A percentile compares a stretch with the other conserved stretches of the same genome.
Conservation (phyloP, 2,329 filamentous ascomycete genomes). For the Xylariales sp. region DNA sequence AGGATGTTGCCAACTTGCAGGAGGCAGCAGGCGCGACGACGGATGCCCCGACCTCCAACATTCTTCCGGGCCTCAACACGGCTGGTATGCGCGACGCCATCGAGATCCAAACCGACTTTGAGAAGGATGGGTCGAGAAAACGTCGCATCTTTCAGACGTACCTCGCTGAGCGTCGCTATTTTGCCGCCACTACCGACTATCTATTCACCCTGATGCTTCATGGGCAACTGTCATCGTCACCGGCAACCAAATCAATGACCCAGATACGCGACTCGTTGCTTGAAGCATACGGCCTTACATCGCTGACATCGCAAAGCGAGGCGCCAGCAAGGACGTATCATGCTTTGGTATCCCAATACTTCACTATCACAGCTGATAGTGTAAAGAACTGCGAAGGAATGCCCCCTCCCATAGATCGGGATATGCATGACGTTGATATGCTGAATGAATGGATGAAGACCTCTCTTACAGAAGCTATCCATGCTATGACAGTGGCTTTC, state of each 20-base stretch:
- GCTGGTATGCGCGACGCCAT: constrained; percentile 46
- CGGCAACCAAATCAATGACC: constrained; percentile 23
- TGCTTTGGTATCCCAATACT: constrained; percentile 42
- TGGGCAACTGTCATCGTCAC: constrained; percentile 21
- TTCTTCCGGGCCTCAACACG: constrained; percentile 49
- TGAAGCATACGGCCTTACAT: constrained; percentile 26
- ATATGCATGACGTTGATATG: constrained; percentile 20
- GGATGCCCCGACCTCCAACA: constrained; percentile 52
- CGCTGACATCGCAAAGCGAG: constrained; percentile 24
- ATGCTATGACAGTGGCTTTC: constrained; percentile 70
- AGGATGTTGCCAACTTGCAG: constrained; percentile 72
- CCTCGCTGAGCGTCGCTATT: constrained; percentile 64
- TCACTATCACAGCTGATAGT: constrained; percentile 41
- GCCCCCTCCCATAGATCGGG: constrained; percentile 44
- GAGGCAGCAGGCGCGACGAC: constrained; percentile 66
- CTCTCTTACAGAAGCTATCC: constrained; percentile 59
- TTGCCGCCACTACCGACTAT: constrained; percentile 60
- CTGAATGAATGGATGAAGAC: constrained; percentile 25
- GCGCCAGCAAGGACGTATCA: constrained; percentile 34
- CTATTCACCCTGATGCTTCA: constrained; percentile 46
- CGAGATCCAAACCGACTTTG: constrained; percentile 54
- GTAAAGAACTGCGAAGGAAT: constrained; percentile 48
- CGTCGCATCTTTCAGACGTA: constrained; percentile 67
- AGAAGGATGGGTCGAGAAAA: constrained; percentile 57
- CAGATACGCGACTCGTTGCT: constrained; percentile 26